Base-by-base conservation (phyloP, 352 stramenopile species). In the Phytophthora pisi region DNA sequence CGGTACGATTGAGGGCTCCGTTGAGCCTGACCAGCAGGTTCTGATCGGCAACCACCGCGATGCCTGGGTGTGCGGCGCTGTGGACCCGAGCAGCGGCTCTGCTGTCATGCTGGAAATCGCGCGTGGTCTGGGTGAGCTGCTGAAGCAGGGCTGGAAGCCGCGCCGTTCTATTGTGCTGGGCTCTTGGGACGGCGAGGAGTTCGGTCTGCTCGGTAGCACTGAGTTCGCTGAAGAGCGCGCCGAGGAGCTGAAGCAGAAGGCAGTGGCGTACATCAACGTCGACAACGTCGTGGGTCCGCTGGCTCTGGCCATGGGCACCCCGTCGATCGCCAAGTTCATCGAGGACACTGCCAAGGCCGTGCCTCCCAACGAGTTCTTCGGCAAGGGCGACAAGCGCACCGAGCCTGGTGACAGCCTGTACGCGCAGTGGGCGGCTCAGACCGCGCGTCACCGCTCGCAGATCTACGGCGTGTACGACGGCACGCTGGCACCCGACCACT, bases 131-230 rank as follows among this genome's bases (percentile, higher is more conserved):
- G 80, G 82, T 16, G 58, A 70, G 20, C 59, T 95, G n/a, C 31
- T 91, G 11, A 64, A 77, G 43, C 47, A 59, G 4, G 78, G 84
- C 18, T 96, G 86, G 86, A 74, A 65, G 26, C 88, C 86, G 0
- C 65, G 70, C 7, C 81, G 86, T n/a, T 80, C 79, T 2, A 90
- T 96, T 64, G 71, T 89, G 40, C 63, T 96, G 2, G 72, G 72
- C 18, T 91, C 78, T 2, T 96, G 88, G 88, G 86, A 81, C 51
- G 86, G 84, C 26, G 88, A 96, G 59, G 88, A 94, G 69, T 88
- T 88, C 55, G 82, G 79, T 24, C 63, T 96, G 28, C 55, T 96
- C 9, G 88, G 88, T 5, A 90, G 77, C 24, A 96, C 88, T 0
- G 88, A 84, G 38, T 96, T 78, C 59, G 84, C 77, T 5, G 86